Percentiles rank a stretch among this genome's conserved stretches.
Conservation (phyloP, 768 basidiomycete species). For the Boletus eberwhitei region DNA sequence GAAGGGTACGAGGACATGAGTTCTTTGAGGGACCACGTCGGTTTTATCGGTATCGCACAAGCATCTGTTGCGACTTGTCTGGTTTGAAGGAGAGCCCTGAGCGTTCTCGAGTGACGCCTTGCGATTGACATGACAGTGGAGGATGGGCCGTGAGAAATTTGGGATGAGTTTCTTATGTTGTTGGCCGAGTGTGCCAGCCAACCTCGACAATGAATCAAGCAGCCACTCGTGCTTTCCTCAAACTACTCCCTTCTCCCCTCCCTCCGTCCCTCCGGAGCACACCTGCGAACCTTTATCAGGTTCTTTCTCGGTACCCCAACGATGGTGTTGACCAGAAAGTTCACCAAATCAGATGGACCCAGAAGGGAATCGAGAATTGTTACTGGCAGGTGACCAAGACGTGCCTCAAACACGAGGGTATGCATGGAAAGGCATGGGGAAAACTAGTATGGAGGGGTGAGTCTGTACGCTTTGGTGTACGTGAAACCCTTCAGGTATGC, state of each 20-base stretch:
- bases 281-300: conserved; percentile 68
- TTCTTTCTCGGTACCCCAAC: conserved; percentile 64
- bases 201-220: conserved; percentile 23
- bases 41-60: conserved; percentile 58
- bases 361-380: conserved; percentile 61
- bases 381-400: conserved; percentile 77
- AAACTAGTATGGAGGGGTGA: conserved; percentile 74
- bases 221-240: conserved; percentile 40
- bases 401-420: conserved; percentile 67
- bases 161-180: background rate
- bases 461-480: conserved; percentile 19
- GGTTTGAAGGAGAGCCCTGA: conserved; percentile 1
- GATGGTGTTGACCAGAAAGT: conserved; percentile 68
- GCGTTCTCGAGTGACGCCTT: background rate
- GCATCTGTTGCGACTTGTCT: conserved; percentile 42
- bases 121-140: conserved; percentile 4
- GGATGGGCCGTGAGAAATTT: conserved; percentile 11
- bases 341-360: conserved; percentile 70
- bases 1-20: conserved; percentile 75
- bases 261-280: conserved; percentile 56
- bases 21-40: conserved; percentile 79
- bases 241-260: conserved; percentile 53
- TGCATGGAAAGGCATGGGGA: conserved; percentile 84
- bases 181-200: background rate
- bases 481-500: background rate